Evolutionary conservation across 1,284 basidiomycete genomes (phyloP), one percentile per base, ranked within the genome.

Genomic region (Stygiomarasmius scandens): DNA sequence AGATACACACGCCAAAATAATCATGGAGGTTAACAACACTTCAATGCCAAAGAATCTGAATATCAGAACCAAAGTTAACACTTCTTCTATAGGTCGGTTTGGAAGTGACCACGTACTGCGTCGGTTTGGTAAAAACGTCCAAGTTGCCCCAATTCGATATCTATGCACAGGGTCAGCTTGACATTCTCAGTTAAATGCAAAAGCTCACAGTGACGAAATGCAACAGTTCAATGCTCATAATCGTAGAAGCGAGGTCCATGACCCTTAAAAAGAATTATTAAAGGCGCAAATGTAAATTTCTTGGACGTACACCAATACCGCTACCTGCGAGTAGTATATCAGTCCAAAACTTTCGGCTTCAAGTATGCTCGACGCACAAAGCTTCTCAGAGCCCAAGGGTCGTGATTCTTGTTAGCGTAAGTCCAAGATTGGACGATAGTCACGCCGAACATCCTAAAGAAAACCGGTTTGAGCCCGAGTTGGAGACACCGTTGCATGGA

Each of bases 351-450:
- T 12, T 6, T 32, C 29, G n/a, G n/a, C n/a, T n/a, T n/a, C 29
- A 32, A 6, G 6, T 12, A 32, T 32, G 29, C 12, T 32, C 6
- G 12, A 32, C 29, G 5, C 10, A 55, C 54, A 14, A 55, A 11
- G 22, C 19, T 24, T 6, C 54, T 46, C 44, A 55, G 49, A 8
- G 29, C 22, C 54, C 54, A 55, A 22, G 36, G 19, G 25, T 55
- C 54, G n/a, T 25, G 36, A 20, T 43, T 55, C 12, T 23, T 25
- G 23, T 44, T 55, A 41, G 49, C 49, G 23, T 55, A 55, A 6
- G 54, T 55, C 54, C 54, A 55, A 16, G 38, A 20, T 25, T 55
- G 54, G 27, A 55, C 54, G 23, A 55, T 41, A 24, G 54, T 47
- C 19, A 55, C 41, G 23, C 54, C 54, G n/a, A 49, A 49, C 36